Percentiles rank a stretch among this genome's conserved stretches.
These are phyloP conservation scores for Fusarium haematococcum DNA, from an alignment of 2,329 filamentous ascomycete species.

Conservation along the genomic window DNA sequence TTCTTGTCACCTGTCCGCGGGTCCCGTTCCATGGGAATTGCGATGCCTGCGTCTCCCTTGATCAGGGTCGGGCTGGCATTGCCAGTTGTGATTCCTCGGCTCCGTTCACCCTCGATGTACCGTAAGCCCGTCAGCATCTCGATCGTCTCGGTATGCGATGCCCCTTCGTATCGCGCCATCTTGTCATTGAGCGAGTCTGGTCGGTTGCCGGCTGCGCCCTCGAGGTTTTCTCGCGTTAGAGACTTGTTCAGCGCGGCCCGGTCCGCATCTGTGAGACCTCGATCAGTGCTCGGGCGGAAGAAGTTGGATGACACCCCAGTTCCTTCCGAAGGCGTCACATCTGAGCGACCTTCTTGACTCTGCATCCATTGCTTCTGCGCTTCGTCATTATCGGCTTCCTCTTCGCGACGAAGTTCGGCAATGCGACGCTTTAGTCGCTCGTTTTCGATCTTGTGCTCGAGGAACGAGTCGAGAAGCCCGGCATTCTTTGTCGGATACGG, in stretches of 20 bases:
- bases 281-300: conserved; percentile 52
- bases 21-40: conserved; percentile 84
- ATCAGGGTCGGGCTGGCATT: conserved; percentile 84
- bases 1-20: conserved; percentile 81
- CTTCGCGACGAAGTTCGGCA: conserved; percentile 85
- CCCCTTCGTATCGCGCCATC: conserved; percentile 83
- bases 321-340: conserved; percentile 63
- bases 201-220: conserved; percentile 74
- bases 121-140: conserved; percentile 92
- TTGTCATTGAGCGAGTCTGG: conserved; percentile 86
- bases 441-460: conserved; percentile 98
- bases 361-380: conserved; percentile 71
- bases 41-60: conserved; percentile 87
- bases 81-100: conserved; percentile 87
- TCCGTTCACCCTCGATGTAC: conserved; percentile 90
- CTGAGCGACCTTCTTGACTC: conserved; percentile 68
- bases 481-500: conserved; percentile 92
- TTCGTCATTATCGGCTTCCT: conserved; percentile 81
- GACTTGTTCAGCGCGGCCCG: conserved; percentile 73
- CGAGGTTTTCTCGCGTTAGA: conserved; percentile 83
- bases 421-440: conserved; percentile 88
- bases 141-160: conserved; percentile 85
- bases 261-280: conserved; percentile 73
- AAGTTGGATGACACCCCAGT: conserved; percentile 52
- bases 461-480: conserved; percentile 86